These are phyloP conservation scores for Bruguiera hainesii DNA, from an alignment of 441 rosid species.

Conservation along the genomic window DNA sequence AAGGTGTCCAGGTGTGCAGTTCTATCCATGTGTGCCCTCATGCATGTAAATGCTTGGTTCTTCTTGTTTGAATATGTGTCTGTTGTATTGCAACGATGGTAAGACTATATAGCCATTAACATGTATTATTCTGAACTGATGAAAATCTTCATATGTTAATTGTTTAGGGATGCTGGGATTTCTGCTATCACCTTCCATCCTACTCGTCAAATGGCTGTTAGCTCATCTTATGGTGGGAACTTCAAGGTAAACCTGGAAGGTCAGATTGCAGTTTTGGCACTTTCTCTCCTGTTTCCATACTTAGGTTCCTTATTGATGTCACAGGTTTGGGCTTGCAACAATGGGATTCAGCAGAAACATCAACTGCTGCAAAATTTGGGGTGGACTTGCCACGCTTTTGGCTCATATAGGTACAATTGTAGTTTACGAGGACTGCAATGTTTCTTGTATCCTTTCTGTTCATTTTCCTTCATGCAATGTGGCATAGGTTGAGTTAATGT, in stretches of 20 bases:
- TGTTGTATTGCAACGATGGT: background rate
- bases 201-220: constrained; percentile 65
- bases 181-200: constrained; percentile 85
- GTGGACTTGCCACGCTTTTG: constrained; percentile 92
- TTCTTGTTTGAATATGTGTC: background rate
- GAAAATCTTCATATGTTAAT: constrained; percentile 9
- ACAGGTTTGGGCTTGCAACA: constrained; percentile 76
- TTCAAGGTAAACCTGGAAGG: constrained; percentile 66
- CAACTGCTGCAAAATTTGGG: constrained; percentile 42
- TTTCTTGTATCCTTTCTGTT: background rate
- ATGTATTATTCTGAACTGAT: background rate
- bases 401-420: constrained; percentile 78
- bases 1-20: background rate
- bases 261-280: constrained; percentile 1
- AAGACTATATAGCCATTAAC: background rate
- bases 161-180: constrained; percentile 67
- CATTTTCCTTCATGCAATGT: background rate
- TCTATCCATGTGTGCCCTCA: background rate
- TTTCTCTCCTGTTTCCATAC: background rate
- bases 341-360: constrained; percentile 39
- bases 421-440: constrained; percentile 1
- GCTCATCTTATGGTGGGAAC: constrained; percentile 83
- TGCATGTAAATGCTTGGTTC: background rate
- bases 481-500: background rate
- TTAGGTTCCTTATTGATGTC: constrained; percentile 1